phyloP scores from a whole-genome alignment of 169 alveolate genomes.

The Theileria annulata region DNA sequence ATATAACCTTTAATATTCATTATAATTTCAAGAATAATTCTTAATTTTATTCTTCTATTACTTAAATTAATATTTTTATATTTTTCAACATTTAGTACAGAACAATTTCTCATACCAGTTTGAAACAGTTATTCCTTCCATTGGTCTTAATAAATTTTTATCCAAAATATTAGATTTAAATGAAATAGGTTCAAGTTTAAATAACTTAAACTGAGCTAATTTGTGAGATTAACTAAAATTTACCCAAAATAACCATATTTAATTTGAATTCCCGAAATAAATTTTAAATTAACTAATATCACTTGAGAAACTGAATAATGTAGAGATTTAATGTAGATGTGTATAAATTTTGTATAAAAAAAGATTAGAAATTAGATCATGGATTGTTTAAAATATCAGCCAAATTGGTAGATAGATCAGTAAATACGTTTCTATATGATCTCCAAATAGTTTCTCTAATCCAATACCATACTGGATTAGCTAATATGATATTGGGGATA shows the following conservation, averaged over 20 bases:
- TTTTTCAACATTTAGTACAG: neutral
- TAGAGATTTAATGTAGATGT: neutral
- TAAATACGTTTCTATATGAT: neutral
- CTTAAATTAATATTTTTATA: neutral
- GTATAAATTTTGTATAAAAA: neutral
- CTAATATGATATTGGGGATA: neutral
- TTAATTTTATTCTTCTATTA: too few species aligned
- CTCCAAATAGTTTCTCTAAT: neutral
- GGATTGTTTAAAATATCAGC: neutral
- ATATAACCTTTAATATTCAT: neutral
- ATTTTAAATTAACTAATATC: too few species aligned
- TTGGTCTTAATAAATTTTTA: too few species aligned
- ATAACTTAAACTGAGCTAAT: neutral
- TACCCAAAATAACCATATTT: neutral
- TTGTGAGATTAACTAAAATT: neutral
- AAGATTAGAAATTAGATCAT: neutral
- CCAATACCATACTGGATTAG: neutral
- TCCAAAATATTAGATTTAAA: too few species aligned
- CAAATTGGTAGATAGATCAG: neutral
- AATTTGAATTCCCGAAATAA: neutral
- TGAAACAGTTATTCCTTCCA: neutral
- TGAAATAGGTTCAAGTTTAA: neutral
- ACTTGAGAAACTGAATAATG: neutral
- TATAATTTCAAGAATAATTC: too few species aligned
- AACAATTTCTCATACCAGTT: neutral